Percentiles rank a stretch among this genome's conserved stretches.
phyloP scores from a whole-genome alignment of 2,329 filamentous ascomycete genomes.

The Fusarium graminum region DNA sequence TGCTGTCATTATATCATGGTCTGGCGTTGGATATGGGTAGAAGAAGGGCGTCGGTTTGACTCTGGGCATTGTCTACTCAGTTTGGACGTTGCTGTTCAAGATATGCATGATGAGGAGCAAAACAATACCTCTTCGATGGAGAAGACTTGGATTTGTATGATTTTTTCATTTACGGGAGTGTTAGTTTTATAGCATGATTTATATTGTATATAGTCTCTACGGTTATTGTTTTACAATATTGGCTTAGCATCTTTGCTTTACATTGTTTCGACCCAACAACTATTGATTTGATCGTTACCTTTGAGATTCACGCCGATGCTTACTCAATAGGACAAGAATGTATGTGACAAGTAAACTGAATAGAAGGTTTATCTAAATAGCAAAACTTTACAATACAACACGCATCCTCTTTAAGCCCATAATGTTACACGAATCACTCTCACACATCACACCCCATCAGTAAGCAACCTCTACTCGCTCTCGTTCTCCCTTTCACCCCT shows the following conservation, averaged over 20 bases:
- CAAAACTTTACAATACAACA: background rate
- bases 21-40: conserved; percentile 39
- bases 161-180: background rate
- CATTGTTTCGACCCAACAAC: background rate
- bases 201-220: background rate
- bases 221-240: background rate
- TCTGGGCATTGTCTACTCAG: conserved; percentile 14
- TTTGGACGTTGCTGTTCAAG: conserved; percentile 11
- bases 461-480: conserved; percentile 46
- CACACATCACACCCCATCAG: background rate
- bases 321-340: background rate
- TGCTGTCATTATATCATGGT: conserved; percentile 6
- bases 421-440: conserved; percentile 1
- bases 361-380: no score
- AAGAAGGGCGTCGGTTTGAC: conserved; percentile 11
- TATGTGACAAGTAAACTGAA: background rate
- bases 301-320: background rate
- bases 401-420: background rate
- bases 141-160: conserved; percentile 15
- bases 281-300: background rate
- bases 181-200: background rate
- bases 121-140: conserved; percentile 34
- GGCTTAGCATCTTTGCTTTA: background rate
- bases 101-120: conserved; percentile 28
- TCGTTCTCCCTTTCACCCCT: conserved; percentile 53